Conservation (phyloP, 345 rosid species). For the Eucalyptus lansdowneana region DNA sequence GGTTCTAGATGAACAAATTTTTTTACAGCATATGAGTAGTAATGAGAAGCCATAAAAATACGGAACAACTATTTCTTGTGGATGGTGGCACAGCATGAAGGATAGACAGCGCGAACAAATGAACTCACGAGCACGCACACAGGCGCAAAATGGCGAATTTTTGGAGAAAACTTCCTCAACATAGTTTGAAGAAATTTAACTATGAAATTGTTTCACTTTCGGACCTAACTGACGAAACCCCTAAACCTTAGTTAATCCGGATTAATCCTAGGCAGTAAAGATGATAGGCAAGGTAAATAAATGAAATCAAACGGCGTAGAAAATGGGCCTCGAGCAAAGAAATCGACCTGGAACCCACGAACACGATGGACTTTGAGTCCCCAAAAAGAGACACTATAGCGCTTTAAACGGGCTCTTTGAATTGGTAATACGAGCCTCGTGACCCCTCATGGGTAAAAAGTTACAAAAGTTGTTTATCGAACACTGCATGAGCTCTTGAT, state of each 20-base stretch:
- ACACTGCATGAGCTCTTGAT: not conserved
- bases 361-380: not conserved
- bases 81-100: not conserved
- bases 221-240: not conserved
- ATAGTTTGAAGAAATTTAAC: not conserved
- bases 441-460: not conserved
- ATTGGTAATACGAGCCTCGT: not conserved
- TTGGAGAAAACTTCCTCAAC: not conserved
- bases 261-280: not conserved
- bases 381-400: not conserved
- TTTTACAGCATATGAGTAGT: not conserved
- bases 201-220: not conserved
- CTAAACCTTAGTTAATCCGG: not conserved
- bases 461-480: not conserved
- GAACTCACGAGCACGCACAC: not conserved
- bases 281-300: not conserved
- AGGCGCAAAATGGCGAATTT: not conserved
- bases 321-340: not conserved
- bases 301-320: not conserved
- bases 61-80: not conserved
- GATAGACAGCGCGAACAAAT: not conserved
- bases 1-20: not conserved
- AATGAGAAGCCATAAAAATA: not conserved
- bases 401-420: not conserved
- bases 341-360: not conserved